These are phyloP conservation scores for Metschnikowia sp. DNA, from an alignment of 805 yeast genomes.

Conservation along the genomic window DNA sequence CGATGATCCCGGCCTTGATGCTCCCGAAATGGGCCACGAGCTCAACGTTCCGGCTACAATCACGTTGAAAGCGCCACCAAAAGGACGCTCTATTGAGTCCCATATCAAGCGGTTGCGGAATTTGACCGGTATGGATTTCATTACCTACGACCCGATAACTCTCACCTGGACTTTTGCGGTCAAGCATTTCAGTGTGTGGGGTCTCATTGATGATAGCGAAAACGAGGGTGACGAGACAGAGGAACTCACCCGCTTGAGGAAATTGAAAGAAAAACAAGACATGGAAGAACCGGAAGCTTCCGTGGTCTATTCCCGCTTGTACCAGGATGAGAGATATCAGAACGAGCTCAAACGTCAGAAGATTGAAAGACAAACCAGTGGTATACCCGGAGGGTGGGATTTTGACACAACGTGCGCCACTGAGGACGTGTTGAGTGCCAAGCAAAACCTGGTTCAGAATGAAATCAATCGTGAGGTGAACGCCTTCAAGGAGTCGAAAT, in stretches of 20 bases:
- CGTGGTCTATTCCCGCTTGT: slow-evolving; percentile 26
- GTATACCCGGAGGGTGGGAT: slow-evolving; percentile 40
- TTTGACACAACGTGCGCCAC: slow-evolving; percentile 11
- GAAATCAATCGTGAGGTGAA: slow-evolving; percentile 30
- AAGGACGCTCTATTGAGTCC: slow-evolving; percentile 40
- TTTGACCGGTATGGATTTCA: slow-evolving; percentile 67
- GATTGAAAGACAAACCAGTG: slow-evolving; percentile 25
- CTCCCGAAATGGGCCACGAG: slow-evolving; percentile 66
- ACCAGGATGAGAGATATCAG: slow-evolving; percentile 27
- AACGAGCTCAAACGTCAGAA: slow-evolving; percentile 37
- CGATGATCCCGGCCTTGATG: slow-evolving; percentile 41
- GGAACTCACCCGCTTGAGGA: slow-evolving; percentile 30
- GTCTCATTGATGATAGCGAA: slow-evolving; percentile 59
- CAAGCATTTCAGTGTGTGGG: slow-evolving; percentile 94
- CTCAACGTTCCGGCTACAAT: slow-evolving; percentile 75
- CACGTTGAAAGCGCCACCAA: slow-evolving; percentile 60
- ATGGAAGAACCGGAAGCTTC: slow-evolving; percentile 42
- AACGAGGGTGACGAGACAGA: slow-evolving; percentile 39
- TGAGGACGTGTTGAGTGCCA: slow-evolving; percentile 24
- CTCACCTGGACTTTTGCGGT: slow-evolving; percentile 80
- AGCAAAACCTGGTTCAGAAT: slow-evolving; percentile 27
- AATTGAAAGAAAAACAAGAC: slow-evolving; percentile 33
- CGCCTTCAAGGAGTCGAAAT: slow-evolving; percentile 19
- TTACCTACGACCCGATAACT: slow-evolving; percentile 72
- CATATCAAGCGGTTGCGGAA: slow-evolving; percentile 51